Conservation (phyloP, 2,329 filamentous ascomycete genomes). For the Colletotrichum sp. region DNA sequence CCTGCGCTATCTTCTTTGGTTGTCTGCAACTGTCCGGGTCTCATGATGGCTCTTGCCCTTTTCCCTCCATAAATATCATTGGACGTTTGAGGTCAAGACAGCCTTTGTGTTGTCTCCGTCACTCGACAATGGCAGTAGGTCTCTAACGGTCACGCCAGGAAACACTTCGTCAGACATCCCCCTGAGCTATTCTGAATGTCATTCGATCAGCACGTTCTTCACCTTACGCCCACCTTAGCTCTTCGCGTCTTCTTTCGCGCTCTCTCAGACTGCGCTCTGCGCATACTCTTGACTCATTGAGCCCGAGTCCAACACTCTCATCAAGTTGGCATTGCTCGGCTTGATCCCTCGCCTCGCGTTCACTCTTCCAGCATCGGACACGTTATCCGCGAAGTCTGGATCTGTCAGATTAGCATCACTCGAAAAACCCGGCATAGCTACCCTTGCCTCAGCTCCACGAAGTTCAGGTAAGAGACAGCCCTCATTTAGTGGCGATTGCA, state of each 20-base stretch:
- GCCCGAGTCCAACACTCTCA: neutral
- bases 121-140: neutral
- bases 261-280: neutral
- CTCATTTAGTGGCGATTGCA: slow-evolving; percentile 18
- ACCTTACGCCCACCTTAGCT: neutral
- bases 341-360: neutral
- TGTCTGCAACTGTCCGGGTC: neutral
- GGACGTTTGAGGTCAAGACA: neutral
- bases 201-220: neutral
- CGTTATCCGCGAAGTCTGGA: neutral
- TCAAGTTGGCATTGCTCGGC: neutral
- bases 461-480: slow-evolving; percentile 18
- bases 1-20: neutral
- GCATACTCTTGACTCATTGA: neutral
- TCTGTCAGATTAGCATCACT: neutral
- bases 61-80: slow-evolving; percentile 11
- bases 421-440: neutral
- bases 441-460: neutral
- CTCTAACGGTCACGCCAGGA: slow-evolving; percentile 5
- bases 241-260: neutral
- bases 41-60: neutral
- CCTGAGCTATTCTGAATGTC: neutral
- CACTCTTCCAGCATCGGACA: neutral
- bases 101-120: slow-evolving; percentile 1
- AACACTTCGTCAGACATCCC: neutral